Base-by-base conservation (phyloP, 2,329 filamentous ascomycete genomes). In the Colletotrichum aenigma region DNA sequence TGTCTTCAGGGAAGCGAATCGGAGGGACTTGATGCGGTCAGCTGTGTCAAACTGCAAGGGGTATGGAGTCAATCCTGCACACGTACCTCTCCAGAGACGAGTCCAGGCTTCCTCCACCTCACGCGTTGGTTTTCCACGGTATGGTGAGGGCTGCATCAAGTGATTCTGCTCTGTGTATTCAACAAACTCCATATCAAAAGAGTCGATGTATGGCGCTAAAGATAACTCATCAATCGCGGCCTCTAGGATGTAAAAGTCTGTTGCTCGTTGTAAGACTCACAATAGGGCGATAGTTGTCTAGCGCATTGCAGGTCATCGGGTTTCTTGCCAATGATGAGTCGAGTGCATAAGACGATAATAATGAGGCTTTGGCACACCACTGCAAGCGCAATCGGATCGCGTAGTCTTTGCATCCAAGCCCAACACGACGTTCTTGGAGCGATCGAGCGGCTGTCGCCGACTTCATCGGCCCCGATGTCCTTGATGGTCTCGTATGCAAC, bases 101-200 rank as follows among this genome's bases (percentile, higher is more conserved):
- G 66, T 67, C 72, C 68, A 77, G 13, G 75, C 75, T 26, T 70
- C 68, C 48, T 77, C 75, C 9, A 74, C 56, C 13, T 77, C 75
- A 7, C 67, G 66, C 4, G 65, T 64, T 3, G 75, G 75, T 18
- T 74, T 68, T 12, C 75, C 72, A 32, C 75, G 74, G n/a, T 73
- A 77, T 56, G 71, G 67, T 24, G 76, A 76, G 16, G 72, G 43
- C 21, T 77, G 69, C 67, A 75, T 77, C 18, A 77, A 71, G 16
- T 52, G 74, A 13, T 77, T 77, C 36, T 68, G 48, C 10, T 68
- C 66, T n/a, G 52, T 68, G n/a, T 32, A 68, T 30, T 68, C 66
- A 15, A 34, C 7, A 60, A 26, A 60, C 30, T 68, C 48, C 52
- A 68, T 13, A 30, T 68, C 28, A 16, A 32, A 21, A 4, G 66